Conservation (phyloP, 1,284 basidiomycete genomes). For the Leccinum pachyderme region DNA sequence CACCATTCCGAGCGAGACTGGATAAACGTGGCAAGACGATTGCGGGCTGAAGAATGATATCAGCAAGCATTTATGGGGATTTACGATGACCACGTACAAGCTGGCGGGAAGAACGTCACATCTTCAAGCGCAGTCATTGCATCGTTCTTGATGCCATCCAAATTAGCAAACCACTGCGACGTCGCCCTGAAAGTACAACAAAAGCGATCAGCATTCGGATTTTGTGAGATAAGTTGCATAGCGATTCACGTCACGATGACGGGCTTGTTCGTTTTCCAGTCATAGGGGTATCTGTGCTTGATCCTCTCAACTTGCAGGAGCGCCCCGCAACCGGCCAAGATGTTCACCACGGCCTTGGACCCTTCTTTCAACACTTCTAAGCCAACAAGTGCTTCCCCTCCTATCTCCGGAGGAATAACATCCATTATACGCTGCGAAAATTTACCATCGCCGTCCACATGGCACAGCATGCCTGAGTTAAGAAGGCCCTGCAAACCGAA, state of each 20-base stretch:
- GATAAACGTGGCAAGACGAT: slow-evolving; percentile 84
- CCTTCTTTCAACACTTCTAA: slow-evolving; percentile 76
- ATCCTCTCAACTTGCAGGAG: slow-evolving; percentile 72
- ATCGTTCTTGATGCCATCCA: slow-evolving; percentile 78
- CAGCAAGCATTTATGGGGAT: not conserved
- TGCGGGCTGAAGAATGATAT: slow-evolving; percentile 56
- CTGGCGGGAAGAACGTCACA: slow-evolving; percentile 78
- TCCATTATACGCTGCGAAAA: slow-evolving; percentile 61
- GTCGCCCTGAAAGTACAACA: slow-evolving; percentile 67
- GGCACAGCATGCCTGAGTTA: slow-evolving; percentile 56
- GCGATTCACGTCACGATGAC: slow-evolving; percentile 77
- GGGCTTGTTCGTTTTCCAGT: slow-evolving; percentile 95
- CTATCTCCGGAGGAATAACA: slow-evolving; percentile 48
- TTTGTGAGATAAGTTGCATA: not conserved
- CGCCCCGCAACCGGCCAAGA: slow-evolving; percentile 59
- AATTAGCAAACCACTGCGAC: slow-evolving; percentile 96
- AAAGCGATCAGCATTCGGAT: slow-evolving; percentile 8
- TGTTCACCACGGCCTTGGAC: slow-evolving; percentile 59
- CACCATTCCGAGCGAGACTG: slow-evolving; percentile 96
- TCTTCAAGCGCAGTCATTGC: slow-evolving; percentile 72
- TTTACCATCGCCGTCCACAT: slow-evolving; percentile 80
- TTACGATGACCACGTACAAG: slow-evolving; percentile 45
- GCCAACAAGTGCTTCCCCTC: slow-evolving; percentile 55
- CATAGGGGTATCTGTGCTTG: slow-evolving; percentile 92
- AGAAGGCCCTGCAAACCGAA: slow-evolving; percentile 57